Conservation (phyloP, 805 yeast genomes). For the Lipomyces sp. region DNA sequence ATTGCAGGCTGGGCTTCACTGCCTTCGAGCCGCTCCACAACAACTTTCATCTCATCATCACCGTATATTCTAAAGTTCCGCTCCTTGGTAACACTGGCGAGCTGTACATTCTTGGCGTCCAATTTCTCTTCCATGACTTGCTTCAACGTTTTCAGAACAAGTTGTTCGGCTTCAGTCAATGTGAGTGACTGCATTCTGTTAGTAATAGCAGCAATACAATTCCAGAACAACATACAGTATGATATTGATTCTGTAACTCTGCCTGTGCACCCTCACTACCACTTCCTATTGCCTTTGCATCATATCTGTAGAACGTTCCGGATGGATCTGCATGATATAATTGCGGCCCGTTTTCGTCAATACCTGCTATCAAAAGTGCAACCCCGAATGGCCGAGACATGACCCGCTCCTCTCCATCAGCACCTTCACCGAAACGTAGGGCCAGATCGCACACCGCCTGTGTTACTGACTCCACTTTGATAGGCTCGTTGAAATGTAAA, state of each 20-base stretch:
- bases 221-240: slow-evolving; percentile 50
- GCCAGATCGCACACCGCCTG: slow-evolving; percentile 98
- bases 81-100: slow-evolving; percentile 87
- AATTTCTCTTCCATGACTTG: slow-evolving; percentile 99
- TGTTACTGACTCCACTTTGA: slow-evolving; percentile 89
- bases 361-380: slow-evolving; percentile 92
- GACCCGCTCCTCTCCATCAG: slow-evolving; percentile 89
- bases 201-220: not conserved
- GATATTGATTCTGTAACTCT: slow-evolving; percentile 95
- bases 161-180: slow-evolving; percentile 86
- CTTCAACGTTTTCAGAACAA: slow-evolving; percentile 85
- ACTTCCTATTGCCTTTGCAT: slow-evolving; percentile 98
- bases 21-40: slow-evolving; percentile 64
- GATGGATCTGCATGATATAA: slow-evolving; percentile 96
- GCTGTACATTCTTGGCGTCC: slow-evolving; percentile 92
- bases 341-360: slow-evolving; percentile 95
- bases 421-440: slow-evolving; percentile 95
- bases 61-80: slow-evolving; percentile 84
- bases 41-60: slow-evolving; percentile 80
- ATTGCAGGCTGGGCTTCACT: slow-evolving; percentile 20
- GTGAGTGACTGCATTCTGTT: slow-evolving; percentile 63
- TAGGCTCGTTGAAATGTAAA: slow-evolving; percentile 87
- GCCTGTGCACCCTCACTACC: slow-evolving; percentile 99
- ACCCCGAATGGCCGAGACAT: slow-evolving; percentile 99
- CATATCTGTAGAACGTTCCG: slow-evolving; percentile 96